phyloP scores from a whole-genome alignment of 1,284 basidiomycete species.

The Vanrija pseudolonga region DNA sequence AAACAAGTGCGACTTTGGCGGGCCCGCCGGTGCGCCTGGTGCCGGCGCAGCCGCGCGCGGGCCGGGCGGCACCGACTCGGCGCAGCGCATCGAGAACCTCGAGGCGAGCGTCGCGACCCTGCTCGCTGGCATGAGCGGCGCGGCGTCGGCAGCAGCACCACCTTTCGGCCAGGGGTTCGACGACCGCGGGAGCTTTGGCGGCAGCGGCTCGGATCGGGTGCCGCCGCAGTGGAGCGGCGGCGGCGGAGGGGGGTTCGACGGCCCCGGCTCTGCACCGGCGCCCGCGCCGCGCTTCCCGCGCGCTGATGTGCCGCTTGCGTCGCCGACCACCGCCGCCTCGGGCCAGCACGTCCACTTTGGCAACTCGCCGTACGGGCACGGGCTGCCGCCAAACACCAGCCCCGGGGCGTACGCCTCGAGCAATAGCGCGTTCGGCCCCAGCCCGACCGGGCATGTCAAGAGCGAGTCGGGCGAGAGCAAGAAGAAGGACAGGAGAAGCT shows the following conservation, averaged over 20 bases:
- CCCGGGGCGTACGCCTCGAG: no score
- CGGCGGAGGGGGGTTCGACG: no score
- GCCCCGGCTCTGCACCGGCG: no score
- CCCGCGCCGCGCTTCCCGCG: neutral
- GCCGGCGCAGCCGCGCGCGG: neutral
- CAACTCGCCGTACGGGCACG: neutral
- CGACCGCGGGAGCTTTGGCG: neutral
- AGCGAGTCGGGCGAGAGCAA: neutral
- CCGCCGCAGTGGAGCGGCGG: no score
- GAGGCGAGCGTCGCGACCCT: conserved; percentile 31
- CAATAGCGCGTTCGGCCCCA: neutral
- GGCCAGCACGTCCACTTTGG: neutral
- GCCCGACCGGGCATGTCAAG: neutral
- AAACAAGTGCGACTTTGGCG: conserved; percentile 26
- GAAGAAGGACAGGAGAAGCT: conserved; percentile 12
- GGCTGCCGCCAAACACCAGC: conserved; percentile 2
- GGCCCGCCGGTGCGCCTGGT: conserved; percentile 5
- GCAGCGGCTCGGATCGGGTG: no score
- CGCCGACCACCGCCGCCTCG: neutral
- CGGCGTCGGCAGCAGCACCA: conserved; percentile 15
- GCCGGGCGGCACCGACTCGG: conserved; percentile 1
- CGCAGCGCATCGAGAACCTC: conserved; percentile 22
- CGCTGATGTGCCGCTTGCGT: neutral
- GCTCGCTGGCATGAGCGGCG: conserved; percentile 23
- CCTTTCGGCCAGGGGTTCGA: neutral